A percentile compares a stretch with the other conserved stretches of the same genome.
These are phyloP conservation scores for Poterioochromonas sp. DNA, from an alignment of 352 stramenopile genomes.

Conservation along the genomic window DNA sequence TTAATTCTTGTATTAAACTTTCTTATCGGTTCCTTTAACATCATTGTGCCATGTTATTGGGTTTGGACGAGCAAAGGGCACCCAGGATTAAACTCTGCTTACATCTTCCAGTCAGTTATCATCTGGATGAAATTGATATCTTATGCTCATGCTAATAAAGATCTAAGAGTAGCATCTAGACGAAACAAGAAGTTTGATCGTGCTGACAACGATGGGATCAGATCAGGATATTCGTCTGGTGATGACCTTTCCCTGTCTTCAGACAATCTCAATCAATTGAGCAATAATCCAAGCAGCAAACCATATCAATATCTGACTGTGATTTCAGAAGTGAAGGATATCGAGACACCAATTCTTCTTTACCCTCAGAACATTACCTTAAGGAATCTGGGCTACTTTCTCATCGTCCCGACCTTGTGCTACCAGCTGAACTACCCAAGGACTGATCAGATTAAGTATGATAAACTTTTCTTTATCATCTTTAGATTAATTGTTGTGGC, in stretches of 20 bases:
- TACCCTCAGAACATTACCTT: slow-evolving; percentile 33
- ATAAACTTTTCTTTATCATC: not conserved
- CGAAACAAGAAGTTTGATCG: not conserved
- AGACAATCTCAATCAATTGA: not conserved
- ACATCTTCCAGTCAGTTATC: slow-evolving; percentile 49
- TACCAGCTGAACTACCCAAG: slow-evolving; percentile 38
- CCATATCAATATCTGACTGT: not conserved
- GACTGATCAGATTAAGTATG: not conserved
- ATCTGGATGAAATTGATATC: slow-evolving; percentile 60
- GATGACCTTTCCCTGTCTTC: not conserved
- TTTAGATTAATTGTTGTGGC: slow-evolving; percentile 19
- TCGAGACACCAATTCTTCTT: not conserved
- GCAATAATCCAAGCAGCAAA: slow-evolving; percentile 18
- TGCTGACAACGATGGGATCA: too few relatives aligned
- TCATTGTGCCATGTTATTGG: slow-evolving; percentile 1
- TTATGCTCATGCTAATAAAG: slow-evolving; percentile 56
- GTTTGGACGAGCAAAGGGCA: slow-evolving; percentile 28
- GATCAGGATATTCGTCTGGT: not conserved
- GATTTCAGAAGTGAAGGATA: slow-evolving; percentile 23
- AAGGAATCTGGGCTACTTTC: slow-evolving; percentile 29
- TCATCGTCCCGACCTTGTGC: slow-evolving; percentile 29
- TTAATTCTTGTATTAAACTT: not conserved
- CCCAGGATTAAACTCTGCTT: slow-evolving; percentile 5
- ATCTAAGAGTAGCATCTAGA: slow-evolving; percentile 38
- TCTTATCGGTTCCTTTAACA: slow-evolving; percentile 1